A percentile compares a stretch with the other conserved stretches of the same genome.
These are phyloP conservation scores for Torulaspora quercuum DNA, from an alignment of 805 yeast genomes.

Conservation along the genomic window DNA sequence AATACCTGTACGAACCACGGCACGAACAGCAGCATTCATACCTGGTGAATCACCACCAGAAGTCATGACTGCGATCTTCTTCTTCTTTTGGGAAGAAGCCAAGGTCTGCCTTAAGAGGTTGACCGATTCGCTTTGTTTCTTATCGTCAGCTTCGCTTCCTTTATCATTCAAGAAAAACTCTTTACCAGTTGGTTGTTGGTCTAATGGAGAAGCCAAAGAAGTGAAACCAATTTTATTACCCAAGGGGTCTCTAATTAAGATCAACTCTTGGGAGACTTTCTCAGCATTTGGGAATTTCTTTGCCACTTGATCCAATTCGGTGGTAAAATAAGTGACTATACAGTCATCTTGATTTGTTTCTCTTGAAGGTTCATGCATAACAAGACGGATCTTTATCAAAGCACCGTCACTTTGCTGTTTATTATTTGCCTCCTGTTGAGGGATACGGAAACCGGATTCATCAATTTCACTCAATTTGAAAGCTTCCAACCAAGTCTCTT, in stretches of 20 bases:
- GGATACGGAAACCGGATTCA: slow-evolving; percentile 60
- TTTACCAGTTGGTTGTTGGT: slow-evolving; percentile 25
- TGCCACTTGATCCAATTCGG: slow-evolving; percentile 36
- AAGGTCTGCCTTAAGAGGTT: slow-evolving; percentile 21
- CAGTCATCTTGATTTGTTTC: slow-evolving; percentile 30
- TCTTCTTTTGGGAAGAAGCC: slow-evolving; percentile 21
- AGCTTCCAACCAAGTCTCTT: slow-evolving; percentile 70
- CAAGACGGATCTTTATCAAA: slow-evolving; percentile 46
- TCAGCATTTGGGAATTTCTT: slow-evolving; percentile 27
- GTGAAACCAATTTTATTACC: slow-evolving; percentile 60
- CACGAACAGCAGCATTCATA: slow-evolving; percentile 94
- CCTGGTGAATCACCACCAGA: slow-evolving; percentile 99
- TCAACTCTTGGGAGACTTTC: slow-evolving; percentile 21
- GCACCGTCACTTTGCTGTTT: slow-evolving; percentile 45
- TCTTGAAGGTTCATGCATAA: slow-evolving; percentile 34
- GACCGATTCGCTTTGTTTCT: slow-evolving; percentile 24
- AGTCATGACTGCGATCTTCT: slow-evolving; percentile 85
- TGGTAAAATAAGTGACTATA: slow-evolving; percentile 40
- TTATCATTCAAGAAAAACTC: slow-evolving; percentile 25
- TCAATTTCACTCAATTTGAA: slow-evolving; percentile 58
- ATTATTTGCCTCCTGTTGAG: slow-evolving; percentile 43
- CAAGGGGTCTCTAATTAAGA: slow-evolving; percentile 54
- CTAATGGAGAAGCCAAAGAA: slow-evolving; percentile 42
- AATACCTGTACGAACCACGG: slow-evolving; percentile 91
- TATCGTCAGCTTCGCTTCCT: slow-evolving; percentile 13